Evolutionary conservation across 768 basidiomycete species (phyloP).

Genomic region (Psilocybe azurescens): DNA sequence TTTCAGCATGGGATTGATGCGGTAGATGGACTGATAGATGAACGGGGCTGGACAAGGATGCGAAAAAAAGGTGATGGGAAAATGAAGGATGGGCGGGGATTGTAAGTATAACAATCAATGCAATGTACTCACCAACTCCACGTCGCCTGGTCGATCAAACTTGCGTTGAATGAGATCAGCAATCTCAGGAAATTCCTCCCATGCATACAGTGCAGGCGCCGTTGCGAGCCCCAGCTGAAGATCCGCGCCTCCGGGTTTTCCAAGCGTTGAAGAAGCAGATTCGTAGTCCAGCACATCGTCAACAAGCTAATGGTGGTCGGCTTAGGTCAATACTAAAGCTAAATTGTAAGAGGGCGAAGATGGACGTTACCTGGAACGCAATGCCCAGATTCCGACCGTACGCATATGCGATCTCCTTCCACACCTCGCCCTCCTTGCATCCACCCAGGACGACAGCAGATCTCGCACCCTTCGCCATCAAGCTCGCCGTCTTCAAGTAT

Average conservation of each 20-base stretch:
- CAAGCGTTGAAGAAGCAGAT: conserved; percentile 72
- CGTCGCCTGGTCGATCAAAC: conserved; percentile 84
- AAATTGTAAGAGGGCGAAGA: background rate
- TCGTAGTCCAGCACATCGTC: conserved; percentile 97
- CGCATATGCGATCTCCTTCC: conserved; percentile 96
- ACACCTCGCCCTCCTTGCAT: conserved; percentile 78
- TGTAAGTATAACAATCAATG: background rate
- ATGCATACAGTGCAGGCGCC: conserved; percentile 93
- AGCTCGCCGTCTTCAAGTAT: conserved; percentile 90
- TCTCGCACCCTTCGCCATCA: conserved; percentile 92
- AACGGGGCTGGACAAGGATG: background rate
- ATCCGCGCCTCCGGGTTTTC: conserved; percentile 92
- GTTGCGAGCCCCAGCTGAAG: conserved; percentile 87
- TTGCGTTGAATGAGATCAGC: conserved; percentile 85
- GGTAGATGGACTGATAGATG: conserved; percentile 4
- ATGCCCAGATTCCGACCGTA: conserved; percentile 94
- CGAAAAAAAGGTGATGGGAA: background rate
- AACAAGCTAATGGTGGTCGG: conserved; percentile 65
- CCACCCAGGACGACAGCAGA: conserved; percentile 91
- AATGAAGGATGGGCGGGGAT: background rate
- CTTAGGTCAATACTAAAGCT: background rate
- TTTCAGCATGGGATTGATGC: background rate
- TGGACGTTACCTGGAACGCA: conserved; percentile 82
- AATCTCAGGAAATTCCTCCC: conserved; percentile 91
- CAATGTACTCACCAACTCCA: conserved; percentile 64